Percentiles rank a stretch among this genome's conserved stretches.
These are phyloP conservation scores for Amaranthus palmeri DNA, from an alignment of 148 eudicot species.

Conservation along the genomic window DNA sequence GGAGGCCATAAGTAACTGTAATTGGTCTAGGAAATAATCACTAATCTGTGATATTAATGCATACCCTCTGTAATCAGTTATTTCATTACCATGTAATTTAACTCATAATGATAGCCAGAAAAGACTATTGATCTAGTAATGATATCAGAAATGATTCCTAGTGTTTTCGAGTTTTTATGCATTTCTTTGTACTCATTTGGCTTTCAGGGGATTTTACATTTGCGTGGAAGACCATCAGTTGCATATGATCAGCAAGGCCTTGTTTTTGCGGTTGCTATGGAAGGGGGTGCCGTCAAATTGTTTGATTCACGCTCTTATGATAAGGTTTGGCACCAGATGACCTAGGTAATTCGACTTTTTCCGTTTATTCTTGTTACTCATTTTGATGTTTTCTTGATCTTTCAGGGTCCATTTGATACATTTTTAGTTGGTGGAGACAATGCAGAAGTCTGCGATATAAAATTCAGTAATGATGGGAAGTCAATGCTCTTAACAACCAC, in stretches of 20 bases:
- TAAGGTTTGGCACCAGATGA: slow-evolving; percentile 43
- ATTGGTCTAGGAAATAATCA: too few relatives aligned
- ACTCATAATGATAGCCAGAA: too few relatives aligned
- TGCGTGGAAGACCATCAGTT: slow-evolving; percentile 93
- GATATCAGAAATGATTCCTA: neutral
- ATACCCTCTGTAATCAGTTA: neutral
- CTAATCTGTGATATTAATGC: too few relatives aligned
- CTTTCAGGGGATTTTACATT: slow-evolving; percentile 76
- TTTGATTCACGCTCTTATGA: slow-evolving; percentile 95
- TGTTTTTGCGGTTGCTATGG: slow-evolving; percentile 99
- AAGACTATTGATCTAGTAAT: too few relatives aligned
- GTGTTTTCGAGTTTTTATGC: slow-evolving; percentile 3
- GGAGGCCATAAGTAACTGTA: too few relatives aligned
- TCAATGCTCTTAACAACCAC: slow-evolving; percentile 95
- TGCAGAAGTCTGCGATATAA: slow-evolving; percentile 95
- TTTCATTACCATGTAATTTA: neutral
- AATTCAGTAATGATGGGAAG: slow-evolving; percentile 98
- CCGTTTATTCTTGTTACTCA: neutral
- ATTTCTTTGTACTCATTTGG: slow-evolving; percentile 29
- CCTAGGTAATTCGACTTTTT: neutral
- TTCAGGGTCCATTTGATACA: slow-evolving; percentile 95
- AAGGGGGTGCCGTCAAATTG: slow-evolving; percentile 95
- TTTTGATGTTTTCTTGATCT: slow-evolving; percentile 12
- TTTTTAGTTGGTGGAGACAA: slow-evolving; percentile 97
- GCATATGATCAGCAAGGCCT: slow-evolving; percentile 99